Conservation (phyloP, 2,329 filamentous ascomycete genomes). For the Cercospora brassicicola region DNA sequence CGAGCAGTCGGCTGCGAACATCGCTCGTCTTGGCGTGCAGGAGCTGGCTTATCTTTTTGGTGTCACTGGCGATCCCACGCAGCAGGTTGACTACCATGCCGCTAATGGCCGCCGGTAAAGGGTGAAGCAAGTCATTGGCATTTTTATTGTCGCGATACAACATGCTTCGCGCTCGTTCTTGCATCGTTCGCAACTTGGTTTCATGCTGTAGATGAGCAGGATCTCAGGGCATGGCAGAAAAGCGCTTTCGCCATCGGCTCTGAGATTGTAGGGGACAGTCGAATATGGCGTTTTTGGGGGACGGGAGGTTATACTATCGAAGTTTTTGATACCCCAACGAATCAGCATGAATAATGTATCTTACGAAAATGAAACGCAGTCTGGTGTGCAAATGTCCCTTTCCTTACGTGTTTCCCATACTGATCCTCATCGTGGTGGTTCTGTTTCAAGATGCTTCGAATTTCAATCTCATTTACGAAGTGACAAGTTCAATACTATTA, state of each 20-base stretch:
- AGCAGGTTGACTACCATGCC: slow-evolving; percentile 28
- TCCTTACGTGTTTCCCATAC: too few species aligned
- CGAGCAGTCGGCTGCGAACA: slow-evolving; percentile 65
- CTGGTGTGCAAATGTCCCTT: not conserved
- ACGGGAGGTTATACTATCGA: not conserved
- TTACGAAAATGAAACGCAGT: not conserved
- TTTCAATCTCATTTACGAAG: not conserved
- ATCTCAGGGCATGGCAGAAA: not conserved
- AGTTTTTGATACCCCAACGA: not conserved
- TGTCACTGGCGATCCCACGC: slow-evolving; percentile 32
- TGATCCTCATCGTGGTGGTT: not conserved
- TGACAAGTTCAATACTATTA: not conserved
- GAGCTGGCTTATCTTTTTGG: slow-evolving; percentile 73
- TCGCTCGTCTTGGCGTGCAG: slow-evolving; percentile 64
- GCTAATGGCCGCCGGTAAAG: not conserved
- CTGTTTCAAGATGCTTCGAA: too few species aligned
- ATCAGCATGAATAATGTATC: not conserved
- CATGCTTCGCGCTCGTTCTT: not conserved
- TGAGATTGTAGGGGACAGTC: not conserved
- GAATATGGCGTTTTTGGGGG: not conserved
- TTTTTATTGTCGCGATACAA: not conserved
- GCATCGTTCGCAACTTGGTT: not conserved
- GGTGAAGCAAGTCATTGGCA: not conserved
- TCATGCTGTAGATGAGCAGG: not conserved
- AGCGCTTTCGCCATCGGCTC: not conserved